Evolutionary conservation across 208 protist genomes (phyloP).

Genomic region (Wallacemonas sp.): DNA sequence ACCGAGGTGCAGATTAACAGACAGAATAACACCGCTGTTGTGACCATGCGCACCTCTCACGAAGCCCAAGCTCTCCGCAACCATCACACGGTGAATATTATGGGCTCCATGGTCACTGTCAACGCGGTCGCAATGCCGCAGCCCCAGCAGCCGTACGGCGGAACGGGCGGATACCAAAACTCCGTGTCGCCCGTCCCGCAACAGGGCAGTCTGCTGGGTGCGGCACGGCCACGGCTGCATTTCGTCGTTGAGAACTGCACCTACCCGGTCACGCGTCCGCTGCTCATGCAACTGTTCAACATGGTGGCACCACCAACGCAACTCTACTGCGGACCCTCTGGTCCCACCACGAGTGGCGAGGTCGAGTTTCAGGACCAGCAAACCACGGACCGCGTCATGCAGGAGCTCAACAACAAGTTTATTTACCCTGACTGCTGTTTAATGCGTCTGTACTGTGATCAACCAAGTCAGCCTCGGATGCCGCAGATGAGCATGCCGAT

Average conservation of each 20-base stretch:
- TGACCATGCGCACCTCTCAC: constrained; percentile 74
- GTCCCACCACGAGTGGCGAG: constrained; percentile 56
- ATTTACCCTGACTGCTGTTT: constrained; percentile 88
- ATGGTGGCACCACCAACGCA: constrained; percentile 59
- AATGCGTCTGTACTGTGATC: constrained; percentile 56
- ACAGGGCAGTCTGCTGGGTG: not conserved
- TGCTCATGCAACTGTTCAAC: constrained; percentile 79
- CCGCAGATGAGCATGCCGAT: constrained; percentile 6
- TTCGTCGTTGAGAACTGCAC: constrained; percentile 83
- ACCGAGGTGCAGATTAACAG: constrained; percentile 50
- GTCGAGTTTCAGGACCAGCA: constrained; percentile 71
- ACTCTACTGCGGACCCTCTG: constrained; percentile 69
- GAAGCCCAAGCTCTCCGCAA: constrained; percentile 70
- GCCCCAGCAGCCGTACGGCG: not conserved
- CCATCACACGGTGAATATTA: constrained; percentile 64
- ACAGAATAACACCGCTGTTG: constrained; percentile 52
- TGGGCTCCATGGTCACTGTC: constrained; percentile 65
- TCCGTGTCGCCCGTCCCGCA: not conserved
- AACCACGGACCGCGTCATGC: constrained; percentile 56
- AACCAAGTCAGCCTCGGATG: constrained; percentile 21
- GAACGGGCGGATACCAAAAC: not conserved
- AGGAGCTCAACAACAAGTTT: constrained; percentile 72
- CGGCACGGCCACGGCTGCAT: constrained; percentile 32
- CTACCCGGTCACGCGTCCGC: constrained; percentile 79
- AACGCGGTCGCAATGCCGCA: constrained; percentile 23